These are phyloP conservation scores for Melanopsichium pennsylvanicum DNA, from an alignment of 1,284 basidiomycete species.

Conservation along the genomic window DNA sequence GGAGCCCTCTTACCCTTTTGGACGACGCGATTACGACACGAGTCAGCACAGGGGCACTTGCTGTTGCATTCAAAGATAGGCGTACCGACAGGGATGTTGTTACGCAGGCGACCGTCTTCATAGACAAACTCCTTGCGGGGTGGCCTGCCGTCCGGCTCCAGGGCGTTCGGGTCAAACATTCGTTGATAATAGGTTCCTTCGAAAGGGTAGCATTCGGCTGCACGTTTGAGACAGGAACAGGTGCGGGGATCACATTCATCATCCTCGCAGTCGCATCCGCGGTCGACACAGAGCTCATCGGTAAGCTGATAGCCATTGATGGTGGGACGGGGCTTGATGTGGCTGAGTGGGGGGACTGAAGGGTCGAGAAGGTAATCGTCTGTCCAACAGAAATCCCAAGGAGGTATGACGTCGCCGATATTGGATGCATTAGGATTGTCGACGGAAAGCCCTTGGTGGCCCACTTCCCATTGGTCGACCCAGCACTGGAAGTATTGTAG, in stretches of 20 bases:
- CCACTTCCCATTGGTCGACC: conserved; percentile 32
- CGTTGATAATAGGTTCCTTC: conserved; percentile 4
- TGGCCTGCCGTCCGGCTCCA: neutral
- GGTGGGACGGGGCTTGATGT: conserved; percentile 1
- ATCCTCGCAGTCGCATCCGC: conserved; percentile 43
- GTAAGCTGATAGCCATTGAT: conserved; percentile 31
- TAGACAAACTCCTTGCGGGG: conserved; percentile 38
- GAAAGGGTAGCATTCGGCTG: conserved; percentile 22
- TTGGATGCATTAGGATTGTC: conserved; percentile 3
- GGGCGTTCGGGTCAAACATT: conserved; percentile 10
- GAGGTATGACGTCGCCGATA: conserved; percentile 43
- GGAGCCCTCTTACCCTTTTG: conserved; percentile 75
- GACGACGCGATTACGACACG: conserved; percentile 84
- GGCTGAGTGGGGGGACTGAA: conserved; percentile 5
- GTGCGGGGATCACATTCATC: conserved; percentile 45
- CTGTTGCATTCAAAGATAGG: conserved; percentile 88
- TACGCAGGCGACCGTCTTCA: conserved; percentile 22
- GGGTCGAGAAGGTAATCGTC: conserved; percentile 42
- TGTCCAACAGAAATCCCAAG: conserved; percentile 49
- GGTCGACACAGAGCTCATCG: conserved; percentile 21
- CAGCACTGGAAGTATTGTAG: conserved; percentile 29
- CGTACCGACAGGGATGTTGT: conserved; percentile 42
- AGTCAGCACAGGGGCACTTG: conserved; percentile 77
- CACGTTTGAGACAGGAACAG: conserved; percentile 42
- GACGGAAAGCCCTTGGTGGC: conserved; percentile 21